Evolutionary conservation across 352 stramenopile species (phyloP), one percentile per base, ranked within the genome.

Genomic region (Globisporangium sylvaticum): DNA sequence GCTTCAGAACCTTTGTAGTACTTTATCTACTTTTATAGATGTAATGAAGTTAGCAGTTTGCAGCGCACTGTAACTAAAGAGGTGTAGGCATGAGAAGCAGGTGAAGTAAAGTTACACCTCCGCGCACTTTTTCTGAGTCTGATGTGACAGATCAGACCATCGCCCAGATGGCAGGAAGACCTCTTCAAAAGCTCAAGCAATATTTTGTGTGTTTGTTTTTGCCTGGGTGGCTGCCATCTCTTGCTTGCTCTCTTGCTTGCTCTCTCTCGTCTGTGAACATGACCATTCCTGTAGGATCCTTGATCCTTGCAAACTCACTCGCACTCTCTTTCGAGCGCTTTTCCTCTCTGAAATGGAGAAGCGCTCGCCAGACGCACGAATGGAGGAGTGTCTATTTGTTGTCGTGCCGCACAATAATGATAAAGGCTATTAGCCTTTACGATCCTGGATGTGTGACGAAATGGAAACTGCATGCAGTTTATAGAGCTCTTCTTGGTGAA

Each of bases 131-230:
- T 15, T 61, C 29, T 61, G 27, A 22, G 55, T 58, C 25, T 25
- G 55, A 48, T 61, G 56, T 62, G 56, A 62, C 56, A 62, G 56
- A 50, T 62, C 56, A 50, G 56, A 62, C n/a, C 56, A 62, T 52
- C 56, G 25, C 6, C 52, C 53, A 58, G 53, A 58, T 58, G 27
- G 53, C 7, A 15, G 9, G 25, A 57, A 29, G 48, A 50, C 27
- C 29, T 56, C 24, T 20, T 32, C 24, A n/a, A 27, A 8, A n/a
- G 1, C 48, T 25, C n/a, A 12, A 53, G 0, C 46, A 25, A 25
- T 24, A 53, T 27, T 53, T 24, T 24, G 34, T 4, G 7, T 18
- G 12, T 10, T 14, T 18, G 34, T 42, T 18, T 39, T 42, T 50
- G 42, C 39, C 39, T 50, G 42, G 1, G 42, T 50, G 18, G 42